phyloP scores from a whole-genome alignment of 495 filamentous ascomycete species.

The Pyronema omphalodes region DNA sequence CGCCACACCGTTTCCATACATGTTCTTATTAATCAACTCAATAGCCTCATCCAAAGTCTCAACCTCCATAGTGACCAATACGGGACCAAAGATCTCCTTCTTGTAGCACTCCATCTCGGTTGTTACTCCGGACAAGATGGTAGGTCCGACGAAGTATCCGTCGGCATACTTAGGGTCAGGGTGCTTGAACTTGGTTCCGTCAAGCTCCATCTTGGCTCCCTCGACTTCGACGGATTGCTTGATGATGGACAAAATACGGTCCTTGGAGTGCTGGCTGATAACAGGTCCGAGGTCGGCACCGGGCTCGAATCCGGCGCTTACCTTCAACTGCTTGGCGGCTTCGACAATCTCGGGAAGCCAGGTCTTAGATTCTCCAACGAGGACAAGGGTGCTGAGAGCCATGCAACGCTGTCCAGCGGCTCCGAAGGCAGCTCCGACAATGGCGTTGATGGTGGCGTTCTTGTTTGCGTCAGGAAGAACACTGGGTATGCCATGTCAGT shows the following conservation, averaged over 20 bases:
- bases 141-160: conserved; percentile 88
- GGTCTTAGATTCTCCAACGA: conserved; percentile 82
- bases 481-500: background rate
- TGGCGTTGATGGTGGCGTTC: conserved; percentile 88
- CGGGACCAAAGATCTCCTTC: conserved; percentile 95
- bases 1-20: conserved; percentile 48
- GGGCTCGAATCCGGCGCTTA: conserved; percentile 88
- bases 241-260: conserved; percentile 77
- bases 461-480: conserved; percentile 94
- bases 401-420: conserved; percentile 96
- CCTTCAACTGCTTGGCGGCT: conserved; percentile 69
- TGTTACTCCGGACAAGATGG: conserved; percentile 86
- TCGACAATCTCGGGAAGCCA: conserved; percentile 88
- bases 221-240: conserved; percentile 65
- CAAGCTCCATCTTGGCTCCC: conserved; percentile 85
- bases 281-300: conserved; percentile 93
- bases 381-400: conserved; percentile 84
- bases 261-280: conserved; percentile 80
- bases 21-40: conserved; percentile 44
- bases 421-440: conserved; percentile 88
- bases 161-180: conserved; percentile 64
- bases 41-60: conserved; percentile 65
- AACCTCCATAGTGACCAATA: conserved; percentile 69
- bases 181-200: conserved; percentile 75
- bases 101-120: conserved; percentile 84